These are phyloP conservation scores for Aspergillus cristatus DNA, from an alignment of 495 filamentous ascomycete genomes.

Conservation along the genomic window DNA sequence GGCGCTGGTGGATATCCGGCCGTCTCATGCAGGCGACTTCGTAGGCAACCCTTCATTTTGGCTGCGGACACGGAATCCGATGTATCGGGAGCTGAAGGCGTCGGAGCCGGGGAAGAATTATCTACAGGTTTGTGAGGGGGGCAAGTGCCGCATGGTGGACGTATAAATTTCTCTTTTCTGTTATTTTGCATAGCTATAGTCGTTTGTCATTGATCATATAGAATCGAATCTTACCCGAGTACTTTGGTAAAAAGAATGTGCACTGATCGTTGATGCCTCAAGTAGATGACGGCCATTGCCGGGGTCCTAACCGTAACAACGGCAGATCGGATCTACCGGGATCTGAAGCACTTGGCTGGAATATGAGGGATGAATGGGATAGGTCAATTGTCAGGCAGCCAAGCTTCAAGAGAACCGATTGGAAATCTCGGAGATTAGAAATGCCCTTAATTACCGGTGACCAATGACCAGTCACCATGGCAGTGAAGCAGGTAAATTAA, in stretches of 20 bases:
- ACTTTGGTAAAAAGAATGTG: too few species aligned
- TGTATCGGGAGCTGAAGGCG: constrained; percentile 36
- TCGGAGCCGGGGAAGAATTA: constrained; percentile 32
- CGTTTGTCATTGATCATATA: background rate
- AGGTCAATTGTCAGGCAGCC: too few species aligned
- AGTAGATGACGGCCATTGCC: too few species aligned
- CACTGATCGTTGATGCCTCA: too few species aligned
- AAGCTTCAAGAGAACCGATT: too few species aligned
- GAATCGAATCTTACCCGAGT: too few species aligned
- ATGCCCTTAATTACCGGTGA: too few species aligned
- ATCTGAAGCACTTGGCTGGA: background rate
- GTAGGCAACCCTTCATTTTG: constrained; percentile 40
- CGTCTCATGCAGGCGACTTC: constrained; percentile 41
- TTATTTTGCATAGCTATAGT: background rate
- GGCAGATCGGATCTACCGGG: too few species aligned
- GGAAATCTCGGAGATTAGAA: too few species aligned
- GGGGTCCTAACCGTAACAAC: too few species aligned
- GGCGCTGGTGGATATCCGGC: constrained; percentile 31
- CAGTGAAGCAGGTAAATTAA: too few species aligned
- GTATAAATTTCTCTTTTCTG: constrained; percentile 11
- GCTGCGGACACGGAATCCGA: constrained; percentile 41
- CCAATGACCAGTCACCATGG: too few species aligned
- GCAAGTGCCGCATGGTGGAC: constrained; percentile 36
- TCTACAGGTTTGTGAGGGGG: constrained; percentile 42
- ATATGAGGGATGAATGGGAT: background rate